Conservation (phyloP, 2,329 filamentous ascomycete species). For the Pseudogymnoascus sp. region DNA sequence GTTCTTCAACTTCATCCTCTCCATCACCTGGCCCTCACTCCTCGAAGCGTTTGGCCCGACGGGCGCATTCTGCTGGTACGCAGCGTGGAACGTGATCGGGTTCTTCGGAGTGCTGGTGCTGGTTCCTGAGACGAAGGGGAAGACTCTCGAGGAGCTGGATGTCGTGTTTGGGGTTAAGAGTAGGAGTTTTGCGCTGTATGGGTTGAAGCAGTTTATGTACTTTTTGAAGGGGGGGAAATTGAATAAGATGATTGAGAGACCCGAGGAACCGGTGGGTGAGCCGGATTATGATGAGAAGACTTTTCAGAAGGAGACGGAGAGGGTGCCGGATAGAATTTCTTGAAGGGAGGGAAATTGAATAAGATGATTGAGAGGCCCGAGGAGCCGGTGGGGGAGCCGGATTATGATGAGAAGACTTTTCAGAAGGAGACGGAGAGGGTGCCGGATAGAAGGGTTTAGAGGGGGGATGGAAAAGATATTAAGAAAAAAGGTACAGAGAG, state of each 20-base stretch:
- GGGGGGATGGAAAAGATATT: too few relatives aligned
- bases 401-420: conserved; percentile 1
- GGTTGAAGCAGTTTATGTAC: conserved; percentile 15
- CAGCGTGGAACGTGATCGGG: conserved; percentile 38
- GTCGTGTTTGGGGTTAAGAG: conserved; percentile 40
- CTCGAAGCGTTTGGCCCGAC: background rate
- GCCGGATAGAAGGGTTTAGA: background rate
- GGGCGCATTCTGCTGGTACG: background rate
- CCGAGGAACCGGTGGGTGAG: background rate
- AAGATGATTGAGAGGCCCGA: background rate
- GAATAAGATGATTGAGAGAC: background rate
- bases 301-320: background rate
- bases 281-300: background rate
- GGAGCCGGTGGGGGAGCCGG: background rate
- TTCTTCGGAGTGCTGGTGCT: conserved; percentile 48
- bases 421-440: background rate
- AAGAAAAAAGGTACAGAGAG: too few relatives aligned
- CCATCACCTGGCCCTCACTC: conserved; percentile 16
- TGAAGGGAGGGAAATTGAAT: conserved; percentile 8
- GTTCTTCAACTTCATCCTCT: conserved; percentile 14
- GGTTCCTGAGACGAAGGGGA: conserved; percentile 50
- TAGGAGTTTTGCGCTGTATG: conserved; percentile 15
- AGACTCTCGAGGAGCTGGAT: conserved; percentile 26
- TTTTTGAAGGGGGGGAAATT: conserved; percentile 13
- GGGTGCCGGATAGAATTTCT: conserved; percentile 13